Evolutionary conservation across 1,284 basidiomycete genomes (phyloP).

Genomic region (Xerocomus nothofagi): DNA sequence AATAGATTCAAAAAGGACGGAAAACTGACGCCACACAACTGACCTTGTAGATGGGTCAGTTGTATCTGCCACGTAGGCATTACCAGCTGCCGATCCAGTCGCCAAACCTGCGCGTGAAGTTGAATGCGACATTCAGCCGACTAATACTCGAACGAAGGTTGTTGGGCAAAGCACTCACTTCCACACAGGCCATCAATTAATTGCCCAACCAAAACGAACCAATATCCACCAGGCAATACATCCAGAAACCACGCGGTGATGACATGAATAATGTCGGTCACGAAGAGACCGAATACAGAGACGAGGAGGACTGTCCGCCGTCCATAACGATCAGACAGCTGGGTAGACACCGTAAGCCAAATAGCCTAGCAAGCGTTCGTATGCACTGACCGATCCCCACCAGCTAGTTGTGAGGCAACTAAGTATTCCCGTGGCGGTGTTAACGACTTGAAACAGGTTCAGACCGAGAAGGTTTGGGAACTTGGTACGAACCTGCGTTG

Average conservation of each 20-base stretch:
- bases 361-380: background rate
- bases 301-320: slow-evolving; percentile 67
- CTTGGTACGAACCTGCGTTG: slow-evolving; percentile 47
- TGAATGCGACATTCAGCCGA: background rate
- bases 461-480: slow-evolving; percentile 7
- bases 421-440: slow-evolving; percentile 69
- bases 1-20: background rate
- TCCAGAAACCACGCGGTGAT: slow-evolving; percentile 61
- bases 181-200: slow-evolving; percentile 77
- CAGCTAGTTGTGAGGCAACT: slow-evolving; percentile 77
- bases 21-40: background rate
- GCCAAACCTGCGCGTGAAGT: slow-evolving; percentile 21
- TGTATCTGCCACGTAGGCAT: slow-evolving; percentile 33
- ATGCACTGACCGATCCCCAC: slow-evolving; percentile 66
- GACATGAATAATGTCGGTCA: slow-evolving; percentile 69
- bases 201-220: slow-evolving; percentile 76
- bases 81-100: slow-evolving; percentile 15
- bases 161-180: slow-evolving; percentile 45
- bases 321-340: slow-evolving; percentile 81
- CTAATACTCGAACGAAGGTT: background rate
- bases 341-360: slow-evolving; percentile 5
- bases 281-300: slow-evolving; percentile 61
- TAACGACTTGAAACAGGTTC: slow-evolving; percentile 46
- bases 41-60: slow-evolving; percentile 29
- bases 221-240: slow-evolving; percentile 75